Evolutionary conservation across 192 early-diverging fungal genomes (phyloP).

Genomic region (Coemansia sp.): DNA sequence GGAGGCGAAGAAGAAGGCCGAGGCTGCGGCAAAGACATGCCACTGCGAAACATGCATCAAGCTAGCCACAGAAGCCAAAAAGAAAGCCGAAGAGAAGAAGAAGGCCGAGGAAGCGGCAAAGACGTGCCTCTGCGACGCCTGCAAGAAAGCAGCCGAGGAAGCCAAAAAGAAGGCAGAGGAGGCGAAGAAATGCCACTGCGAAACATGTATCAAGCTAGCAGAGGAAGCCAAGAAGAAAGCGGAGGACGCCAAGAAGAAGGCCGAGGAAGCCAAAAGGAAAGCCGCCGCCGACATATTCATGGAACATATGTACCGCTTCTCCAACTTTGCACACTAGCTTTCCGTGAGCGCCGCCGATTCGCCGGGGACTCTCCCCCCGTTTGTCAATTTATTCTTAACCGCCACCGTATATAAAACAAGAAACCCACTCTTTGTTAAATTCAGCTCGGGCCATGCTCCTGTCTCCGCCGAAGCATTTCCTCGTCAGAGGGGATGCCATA

Average conservation of each 20-base stretch:
- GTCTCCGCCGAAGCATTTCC: constrained; percentile 21
- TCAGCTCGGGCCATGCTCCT: neutral
- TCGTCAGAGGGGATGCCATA: constrained; percentile 48
- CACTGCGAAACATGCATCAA: neutral
- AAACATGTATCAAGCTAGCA: neutral
- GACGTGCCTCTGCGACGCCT: constrained; percentile 3
- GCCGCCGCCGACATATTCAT: constrained; percentile 22
- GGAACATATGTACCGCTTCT: constrained; percentile 13
- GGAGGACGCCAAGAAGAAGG: constrained; percentile 10
- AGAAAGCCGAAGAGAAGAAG: constrained; percentile 13
- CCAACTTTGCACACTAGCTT: constrained; percentile 1
- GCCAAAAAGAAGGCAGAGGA: constrained; percentile 25
- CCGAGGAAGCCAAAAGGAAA: constrained; percentile 8
- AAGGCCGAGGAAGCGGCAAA: constrained; percentile 7
- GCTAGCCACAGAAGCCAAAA: constrained; percentile 21
- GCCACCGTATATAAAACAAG: neutral
- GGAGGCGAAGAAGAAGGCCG: constrained; percentile 13
- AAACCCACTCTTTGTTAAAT: neutral
- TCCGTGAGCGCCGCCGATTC: neutral
- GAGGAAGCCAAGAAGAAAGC: constrained; percentile 7
- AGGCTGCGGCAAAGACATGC: constrained; percentile 5
- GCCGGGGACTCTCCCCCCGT: neutral
- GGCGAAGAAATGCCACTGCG: constrained; percentile 9
- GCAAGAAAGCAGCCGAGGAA: constrained; percentile 9
- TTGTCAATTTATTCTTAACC: neutral